Evolutionary conservation across 2,329 filamentous ascomycete genomes (phyloP).

Genomic region (Phyllosticta citribraziliensis): DNA sequence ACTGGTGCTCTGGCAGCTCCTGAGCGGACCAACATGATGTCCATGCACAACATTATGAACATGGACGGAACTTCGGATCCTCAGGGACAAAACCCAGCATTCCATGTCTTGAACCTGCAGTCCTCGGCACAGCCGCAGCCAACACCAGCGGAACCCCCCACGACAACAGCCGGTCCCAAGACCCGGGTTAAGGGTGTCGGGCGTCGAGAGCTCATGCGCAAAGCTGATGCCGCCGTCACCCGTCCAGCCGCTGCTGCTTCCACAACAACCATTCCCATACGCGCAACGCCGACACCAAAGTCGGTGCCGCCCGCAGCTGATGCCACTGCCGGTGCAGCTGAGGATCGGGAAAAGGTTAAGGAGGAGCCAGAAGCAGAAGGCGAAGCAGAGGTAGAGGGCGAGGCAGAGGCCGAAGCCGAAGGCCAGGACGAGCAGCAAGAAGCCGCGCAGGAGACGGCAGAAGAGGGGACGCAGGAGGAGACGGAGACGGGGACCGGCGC

Average conservation of each 20-base stretch:
- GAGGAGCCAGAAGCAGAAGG: slow-evolving; percentile 12
- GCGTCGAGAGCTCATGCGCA: slow-evolving; percentile 48
- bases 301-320: not conserved
- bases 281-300: not conserved
- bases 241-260: slow-evolving; percentile 12
- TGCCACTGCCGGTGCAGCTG: not conserved
- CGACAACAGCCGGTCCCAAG: slow-evolving; percentile 11
- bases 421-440: slow-evolving; percentile 38
- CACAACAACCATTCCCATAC: slow-evolving; percentile 2
- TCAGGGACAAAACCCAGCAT: not conserved
- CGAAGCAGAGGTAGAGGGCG: not conserved
- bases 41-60: slow-evolving; percentile 24
- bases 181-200: slow-evolving; percentile 48
- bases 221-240: slow-evolving; percentile 46
- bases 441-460: slow-evolving; percentile 25
- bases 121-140: slow-evolving; percentile 16
- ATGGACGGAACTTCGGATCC: slow-evolving; percentile 18
- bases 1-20: slow-evolving; percentile 10
- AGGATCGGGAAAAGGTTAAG: slow-evolving; percentile 39
- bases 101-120: not conserved
- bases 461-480: not conserved
- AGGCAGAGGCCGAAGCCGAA: slow-evolving; percentile 30
- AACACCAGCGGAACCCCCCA: slow-evolving; percentile 12
- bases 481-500: not conserved
- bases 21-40: slow-evolving; percentile 15